These are phyloP conservation scores for Russula sp. DNA, from an alignment of 768 basidiomycete genomes.

Conservation along the genomic window DNA sequence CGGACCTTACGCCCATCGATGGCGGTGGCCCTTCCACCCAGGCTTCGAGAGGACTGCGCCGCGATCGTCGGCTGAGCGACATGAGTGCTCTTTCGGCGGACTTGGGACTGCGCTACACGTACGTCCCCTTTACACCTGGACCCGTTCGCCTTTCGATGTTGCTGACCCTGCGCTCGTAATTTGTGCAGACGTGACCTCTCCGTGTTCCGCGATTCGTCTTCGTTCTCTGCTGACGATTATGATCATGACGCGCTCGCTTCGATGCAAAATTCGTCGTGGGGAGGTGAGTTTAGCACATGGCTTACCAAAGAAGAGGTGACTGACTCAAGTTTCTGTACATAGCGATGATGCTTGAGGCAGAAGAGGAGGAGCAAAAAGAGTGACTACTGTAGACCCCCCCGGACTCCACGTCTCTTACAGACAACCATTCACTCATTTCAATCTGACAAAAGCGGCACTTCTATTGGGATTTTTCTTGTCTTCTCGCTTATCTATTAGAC, in stretches of 20 bases:
- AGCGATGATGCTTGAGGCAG: slow-evolving; percentile 44
- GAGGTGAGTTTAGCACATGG: slow-evolving; percentile 41
- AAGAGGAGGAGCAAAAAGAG: slow-evolving; percentile 34
- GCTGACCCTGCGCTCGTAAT: background rate
- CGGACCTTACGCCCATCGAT: slow-evolving; percentile 37
- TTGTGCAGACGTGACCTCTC: slow-evolving; percentile 29
- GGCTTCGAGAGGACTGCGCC: slow-evolving; percentile 43
- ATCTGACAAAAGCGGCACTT: background rate
- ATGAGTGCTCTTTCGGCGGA: slow-evolving; percentile 52
- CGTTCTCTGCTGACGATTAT: slow-evolving; percentile 33
- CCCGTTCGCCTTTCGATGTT: background rate
- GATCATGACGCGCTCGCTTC: slow-evolving; percentile 43
- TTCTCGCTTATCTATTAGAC: slow-evolving; percentile 8
- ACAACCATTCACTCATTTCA: background rate
- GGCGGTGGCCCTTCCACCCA: slow-evolving; percentile 31
- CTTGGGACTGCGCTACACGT: slow-evolving; percentile 45
- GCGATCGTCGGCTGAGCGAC: slow-evolving; percentile 54
- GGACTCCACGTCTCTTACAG: background rate
- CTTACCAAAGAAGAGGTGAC: background rate
- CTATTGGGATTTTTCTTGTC: background rate
- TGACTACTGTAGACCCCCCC: background rate
- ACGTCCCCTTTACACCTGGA: slow-evolving; percentile 26
- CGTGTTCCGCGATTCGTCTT: slow-evolving; percentile 24
- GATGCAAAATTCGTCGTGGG: slow-evolving; percentile 66
- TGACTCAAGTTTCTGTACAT: background rate